These are phyloP conservation scores for Aspergillus egyptiacus DNA, from an alignment of 495 filamentous ascomycete species.

Conservation along the genomic window DNA sequence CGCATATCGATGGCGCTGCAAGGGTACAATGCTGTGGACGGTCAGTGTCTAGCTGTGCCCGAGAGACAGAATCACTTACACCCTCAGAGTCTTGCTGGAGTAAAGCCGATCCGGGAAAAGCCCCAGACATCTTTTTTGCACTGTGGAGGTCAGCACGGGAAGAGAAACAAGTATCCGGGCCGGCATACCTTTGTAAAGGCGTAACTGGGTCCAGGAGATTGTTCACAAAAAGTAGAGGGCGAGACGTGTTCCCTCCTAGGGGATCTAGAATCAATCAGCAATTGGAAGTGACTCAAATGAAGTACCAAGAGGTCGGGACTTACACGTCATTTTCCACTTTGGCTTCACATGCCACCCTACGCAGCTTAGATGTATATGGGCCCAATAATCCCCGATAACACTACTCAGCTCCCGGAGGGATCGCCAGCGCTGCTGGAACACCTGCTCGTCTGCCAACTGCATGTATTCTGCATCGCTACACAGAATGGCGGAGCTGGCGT, in stretches of 20 bases:
- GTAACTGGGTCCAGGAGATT: constrained; percentile 59
- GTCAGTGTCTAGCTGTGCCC: not conserved
- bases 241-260: constrained; percentile 36
- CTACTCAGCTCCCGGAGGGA: constrained; percentile 42
- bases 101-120: constrained; percentile 48
- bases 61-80: constrained; percentile 32
- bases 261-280: constrained; percentile 23
- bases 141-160: constrained; percentile 18
- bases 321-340: constrained; percentile 50
- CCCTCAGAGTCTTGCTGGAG: constrained; percentile 50
- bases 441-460: constrained; percentile 29
- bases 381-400: constrained; percentile 53
- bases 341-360: constrained; percentile 51
- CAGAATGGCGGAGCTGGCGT: constrained; percentile 50
- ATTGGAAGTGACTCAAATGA: not conserved
- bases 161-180: not conserved
- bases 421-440: constrained; percentile 44
- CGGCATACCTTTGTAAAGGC: constrained; percentile 36
- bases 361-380: constrained; percentile 50
- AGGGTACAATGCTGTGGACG: constrained; percentile 39
- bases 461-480: constrained; percentile 55
- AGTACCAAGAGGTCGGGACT: not conserved
- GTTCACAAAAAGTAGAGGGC: constrained; percentile 55
- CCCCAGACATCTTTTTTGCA: constrained; percentile 45
- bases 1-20: constrained; percentile 44